These are phyloP conservation scores for Fusarium ramigenum DNA, from an alignment of 2,329 filamentous ascomycete species.

Conservation along the genomic window DNA sequence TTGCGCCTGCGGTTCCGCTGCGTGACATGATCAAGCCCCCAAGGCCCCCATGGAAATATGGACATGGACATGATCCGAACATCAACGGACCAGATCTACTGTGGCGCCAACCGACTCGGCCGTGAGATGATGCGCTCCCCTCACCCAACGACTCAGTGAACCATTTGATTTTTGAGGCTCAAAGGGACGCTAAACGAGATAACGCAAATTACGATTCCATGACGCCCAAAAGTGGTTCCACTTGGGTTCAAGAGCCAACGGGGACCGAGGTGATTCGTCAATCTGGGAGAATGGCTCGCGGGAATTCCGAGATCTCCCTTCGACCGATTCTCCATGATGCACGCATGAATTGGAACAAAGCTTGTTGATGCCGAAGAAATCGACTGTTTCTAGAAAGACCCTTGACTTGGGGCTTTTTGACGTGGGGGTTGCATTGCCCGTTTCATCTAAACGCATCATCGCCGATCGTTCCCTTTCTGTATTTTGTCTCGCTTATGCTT, in stretches of 20 bases:
- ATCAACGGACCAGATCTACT: slow-evolving; percentile 2
- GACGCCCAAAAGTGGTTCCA: not conserved
- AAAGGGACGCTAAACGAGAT: slow-evolving; percentile 11
- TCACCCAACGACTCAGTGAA: not conserved
- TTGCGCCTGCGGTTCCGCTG: slow-evolving; percentile 26
- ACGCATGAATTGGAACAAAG: not conserved
- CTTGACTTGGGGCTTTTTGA: not conserved
- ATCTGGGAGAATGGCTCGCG: not conserved
- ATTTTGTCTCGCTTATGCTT: not conserved
- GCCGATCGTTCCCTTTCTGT: not conserved
- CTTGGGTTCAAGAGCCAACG: not conserved
- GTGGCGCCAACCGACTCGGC: not conserved
- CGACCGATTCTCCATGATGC: not conserved
- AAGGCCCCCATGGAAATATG: not conserved
- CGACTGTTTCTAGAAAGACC: not conserved
- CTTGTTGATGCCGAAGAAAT: not conserved
- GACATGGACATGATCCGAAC: not conserved
- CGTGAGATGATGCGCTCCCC: not conserved
- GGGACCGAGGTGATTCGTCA: not conserved
- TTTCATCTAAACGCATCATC: not conserved
- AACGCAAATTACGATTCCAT: slow-evolving; percentile 14
- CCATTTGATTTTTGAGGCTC: slow-evolving; percentile 23
- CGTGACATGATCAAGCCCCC: not conserved
- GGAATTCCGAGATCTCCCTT: slow-evolving; percentile 22
- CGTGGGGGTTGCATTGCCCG: not conserved